Base-by-base conservation (phyloP, 805 yeast species). In the Wickerhamomyces sydowiorum region DNA sequence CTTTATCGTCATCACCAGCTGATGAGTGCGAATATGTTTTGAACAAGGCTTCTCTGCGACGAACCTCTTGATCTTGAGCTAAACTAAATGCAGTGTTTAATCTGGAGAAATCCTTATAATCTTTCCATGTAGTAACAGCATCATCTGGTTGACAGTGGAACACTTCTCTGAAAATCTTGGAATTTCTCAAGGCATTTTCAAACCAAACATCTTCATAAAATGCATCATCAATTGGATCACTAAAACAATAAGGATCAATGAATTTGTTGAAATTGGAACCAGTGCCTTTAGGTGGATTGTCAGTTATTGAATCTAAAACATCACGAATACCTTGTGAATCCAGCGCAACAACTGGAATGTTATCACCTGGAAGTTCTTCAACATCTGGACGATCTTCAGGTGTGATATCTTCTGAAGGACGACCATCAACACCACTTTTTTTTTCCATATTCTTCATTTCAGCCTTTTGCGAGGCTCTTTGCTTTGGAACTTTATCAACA, bases 81-180 rank as follows among this genome's bases (percentile, higher is more conserved):
- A 54, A 32, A 10, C 46, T 43, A 56, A 87, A 87, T 0, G 84
- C 88, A 17, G 72, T 67, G 38, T 70, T 70, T 51, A 84, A 62
- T 45, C 75, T 78, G 44, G 79, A 72, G 58, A 71, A 84, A 22
- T 74, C 79, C 59, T 86, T 90, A 61, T 88, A 93, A 43, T 88
- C 96, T 43, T 75, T 75, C 99, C 99, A 93, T 0, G 89, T 75
- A 20, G 72, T 72, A n/a, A 91, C 98, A 7, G 78, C 70, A 59
- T 91, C 88, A 62, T 93, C 99, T 0, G 99, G 99, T 58, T 95
- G 99, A 47, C 87, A 80, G 49, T 90, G 90, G 73, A 93, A 93
- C 1, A 93, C 86, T 60, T 83, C 70, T 46, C 96, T 72, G 66
- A 76, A 93, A 2, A 95, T 66, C 45, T 76, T 71, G 0, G 98